Conservation (phyloP, 2,329 filamentous ascomycete genomes). For the Helotiales sp. region DNA sequence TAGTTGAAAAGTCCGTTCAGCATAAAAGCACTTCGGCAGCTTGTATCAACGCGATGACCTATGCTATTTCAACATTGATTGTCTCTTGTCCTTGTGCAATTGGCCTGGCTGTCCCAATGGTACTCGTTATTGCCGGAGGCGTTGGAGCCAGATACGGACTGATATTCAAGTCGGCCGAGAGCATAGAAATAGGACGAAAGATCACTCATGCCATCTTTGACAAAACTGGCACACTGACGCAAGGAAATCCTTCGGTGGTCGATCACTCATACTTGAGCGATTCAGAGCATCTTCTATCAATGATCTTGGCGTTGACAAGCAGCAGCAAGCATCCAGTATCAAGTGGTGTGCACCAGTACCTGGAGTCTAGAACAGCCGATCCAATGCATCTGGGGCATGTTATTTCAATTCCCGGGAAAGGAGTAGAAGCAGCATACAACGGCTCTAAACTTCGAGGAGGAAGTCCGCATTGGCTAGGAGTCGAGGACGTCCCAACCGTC, state of each 20-base stretch:
- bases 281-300: neutral
- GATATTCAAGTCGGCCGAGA: slow-evolving; percentile 71
- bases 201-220: slow-evolving; percentile 74
- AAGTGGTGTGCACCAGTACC: slow-evolving; percentile 44
- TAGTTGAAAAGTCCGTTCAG: slow-evolving; percentile 54
- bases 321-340: slow-evolving; percentile 39
- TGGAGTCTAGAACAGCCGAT: slow-evolving; percentile 36
- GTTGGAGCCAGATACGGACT: slow-evolving; percentile 68
- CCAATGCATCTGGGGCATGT: slow-evolving; percentile 40
- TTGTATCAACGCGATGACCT: slow-evolving; percentile 67
- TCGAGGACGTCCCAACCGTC: slow-evolving; percentile 44
- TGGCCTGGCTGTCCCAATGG: slow-evolving; percentile 74
- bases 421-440: slow-evolving; percentile 47
- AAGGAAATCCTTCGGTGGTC: slow-evolving; percentile 56
- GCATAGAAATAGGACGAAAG: slow-evolving; percentile 66
- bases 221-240: slow-evolving; percentile 82
- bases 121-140: slow-evolving; percentile 72
- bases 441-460: slow-evolving; percentile 51
- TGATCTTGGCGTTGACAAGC: slow-evolving; percentile 43
- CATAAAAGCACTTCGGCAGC: slow-evolving; percentile 53
- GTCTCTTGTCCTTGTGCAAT: slow-evolving; percentile 83
- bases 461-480: slow-evolving; percentile 54
- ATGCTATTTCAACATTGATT: slow-evolving; percentile 69
- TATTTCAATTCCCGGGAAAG: slow-evolving; percentile 47
- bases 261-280: slow-evolving; percentile 44